A percentile compares a stretch with the other conserved stretches of the same genome.
Evolutionary conservation across 2,329 filamentous ascomycete species (phyloP).

Genomic region (Xylariales sp.): DNA sequence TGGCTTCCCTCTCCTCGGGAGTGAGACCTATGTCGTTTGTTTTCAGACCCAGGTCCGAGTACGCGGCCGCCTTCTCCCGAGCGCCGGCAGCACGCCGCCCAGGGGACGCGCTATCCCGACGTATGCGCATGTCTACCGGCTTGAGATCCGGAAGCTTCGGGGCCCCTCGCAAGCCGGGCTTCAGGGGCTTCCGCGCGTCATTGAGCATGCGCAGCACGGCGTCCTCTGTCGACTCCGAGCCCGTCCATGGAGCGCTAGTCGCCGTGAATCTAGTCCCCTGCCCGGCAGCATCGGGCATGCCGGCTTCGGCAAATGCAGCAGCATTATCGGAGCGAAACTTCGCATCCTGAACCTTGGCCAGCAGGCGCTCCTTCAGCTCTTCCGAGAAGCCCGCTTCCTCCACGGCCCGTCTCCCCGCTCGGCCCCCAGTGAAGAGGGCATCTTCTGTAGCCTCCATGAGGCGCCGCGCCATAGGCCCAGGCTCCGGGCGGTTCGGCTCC

Average conservation of each 20-base stretch:
- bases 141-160: constrained; percentile 36
- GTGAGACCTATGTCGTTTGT: constrained; percentile 51
- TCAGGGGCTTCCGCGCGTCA: constrained; percentile 70
- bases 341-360: constrained; percentile 52
- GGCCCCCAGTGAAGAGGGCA: constrained; percentile 53
- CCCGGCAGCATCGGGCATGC: constrained; percentile 54
- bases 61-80: constrained; percentile 52
- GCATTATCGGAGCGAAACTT: constrained; percentile 49
- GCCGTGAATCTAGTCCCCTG: constrained; percentile 66
- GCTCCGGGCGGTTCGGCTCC: no score
- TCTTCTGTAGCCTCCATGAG: constrained; percentile 62
- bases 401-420: constrained; percentile 53
- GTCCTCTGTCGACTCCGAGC: constrained; percentile 70
- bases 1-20: constrained; percentile 67
- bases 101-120: constrained; percentile 31
- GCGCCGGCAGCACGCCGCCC: constrained; percentile 49
- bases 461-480: constrained; percentile 50
- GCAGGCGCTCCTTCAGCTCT: constrained; percentile 54
- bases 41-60: constrained; percentile 43
- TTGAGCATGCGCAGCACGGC: constrained; percentile 79
- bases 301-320: constrained; percentile 42
- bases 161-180: constrained; percentile 41
- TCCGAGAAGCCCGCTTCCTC: constrained; percentile 61
- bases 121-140: constrained; percentile 49
- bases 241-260: constrained; percentile 69